Base-by-base conservation (phyloP, 2,329 filamentous ascomycete genomes). In the Byssothecium circinans region DNA sequence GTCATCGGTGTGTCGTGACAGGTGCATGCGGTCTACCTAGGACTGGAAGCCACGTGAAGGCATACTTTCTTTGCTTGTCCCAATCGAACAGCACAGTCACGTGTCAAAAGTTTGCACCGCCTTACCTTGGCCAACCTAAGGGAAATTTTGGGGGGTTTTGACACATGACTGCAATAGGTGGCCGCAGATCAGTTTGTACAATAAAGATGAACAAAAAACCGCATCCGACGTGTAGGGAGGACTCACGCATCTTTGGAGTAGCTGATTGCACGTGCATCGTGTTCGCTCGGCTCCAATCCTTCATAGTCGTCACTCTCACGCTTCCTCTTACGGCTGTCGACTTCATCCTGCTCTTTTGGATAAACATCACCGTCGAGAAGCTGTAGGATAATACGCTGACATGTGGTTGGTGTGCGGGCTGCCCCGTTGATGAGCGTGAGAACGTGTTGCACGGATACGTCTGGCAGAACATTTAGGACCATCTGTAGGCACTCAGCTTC, bases 381-480 rank as follows among this genome's bases (percentile, higher is more conserved):
- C 8, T 55, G 45, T 8, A 53, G 47, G 25, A 72, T 57, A 19
- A 72, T 49, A 14, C 43, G 47, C 41, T 68, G 60, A 42, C 64
- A 68, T 41, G 53, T 55, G 5, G 39, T 51, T 2, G 43, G 49
- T 17, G 62, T 61, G 10, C 55, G 56, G n/a, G 54, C 62, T 19
- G 47, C 53, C 29, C 62, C 56, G 34, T 51, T 46, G 30, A 69
- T 64, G 18, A 65, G 43, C 2, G 49, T 42, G 18, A 68, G 53
- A 15, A 62, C 68, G 50, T 71, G 55, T 29, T 68, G 52, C 18
- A 62, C 53, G 3, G 64, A 59, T 25, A 71, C 64, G 33, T 69
- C 68, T 8, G 68, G 67, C 4, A 70, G 53, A 8, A 72, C 57
- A 27, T 65, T 53, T 7, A 71, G 20, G n/a, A 72, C 49, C 53